phyloP scores from a whole-genome alignment of 768 basidiomycete species.

The Kondoa malvinella region DNA sequence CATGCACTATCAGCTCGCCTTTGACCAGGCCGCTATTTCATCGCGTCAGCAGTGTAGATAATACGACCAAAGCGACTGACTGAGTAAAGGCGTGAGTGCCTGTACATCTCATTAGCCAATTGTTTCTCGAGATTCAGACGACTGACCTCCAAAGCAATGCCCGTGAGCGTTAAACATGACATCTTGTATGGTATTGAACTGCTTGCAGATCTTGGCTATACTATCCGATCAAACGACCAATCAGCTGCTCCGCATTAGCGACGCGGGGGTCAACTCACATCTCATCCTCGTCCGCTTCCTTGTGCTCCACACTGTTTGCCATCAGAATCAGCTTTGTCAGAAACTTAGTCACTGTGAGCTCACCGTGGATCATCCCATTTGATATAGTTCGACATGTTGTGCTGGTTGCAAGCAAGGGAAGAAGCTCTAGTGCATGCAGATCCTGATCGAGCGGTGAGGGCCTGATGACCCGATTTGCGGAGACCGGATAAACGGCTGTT shows the following conservation, averaged over 20 bases:
- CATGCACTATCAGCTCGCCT: slow-evolving; percentile 14
- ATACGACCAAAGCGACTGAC: too few relatives aligned
- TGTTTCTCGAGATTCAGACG: too few relatives aligned
- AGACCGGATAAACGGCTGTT: too few relatives aligned
- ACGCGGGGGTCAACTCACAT: not conserved
- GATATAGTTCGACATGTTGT: not conserved
- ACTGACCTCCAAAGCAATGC: not conserved
- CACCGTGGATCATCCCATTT: not conserved
- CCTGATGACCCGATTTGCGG: too few relatives aligned
- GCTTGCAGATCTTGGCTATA: not conserved
- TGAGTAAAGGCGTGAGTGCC: too few relatives aligned
- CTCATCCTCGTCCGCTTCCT: not conserved
- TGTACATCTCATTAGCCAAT: too few relatives aligned
- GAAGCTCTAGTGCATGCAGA: not conserved
- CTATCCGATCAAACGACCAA: not conserved
- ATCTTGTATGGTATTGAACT: not conserved
- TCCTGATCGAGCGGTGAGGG: too few relatives aligned
- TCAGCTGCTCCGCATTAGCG: not conserved
- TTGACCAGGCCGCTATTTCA: slow-evolving; percentile 15
- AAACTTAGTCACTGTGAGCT: not conserved
- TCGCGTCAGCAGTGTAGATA: too few relatives aligned
- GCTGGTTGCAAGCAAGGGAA: not conserved
- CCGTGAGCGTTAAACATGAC: not conserved
- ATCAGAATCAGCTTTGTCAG: not conserved
- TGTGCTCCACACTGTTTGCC: not conserved